Evolutionary conservation across 768 basidiomycete genomes (phyloP), one percentile per base, ranked within the genome.

Genomic region (Kwoniella sp.): DNA sequence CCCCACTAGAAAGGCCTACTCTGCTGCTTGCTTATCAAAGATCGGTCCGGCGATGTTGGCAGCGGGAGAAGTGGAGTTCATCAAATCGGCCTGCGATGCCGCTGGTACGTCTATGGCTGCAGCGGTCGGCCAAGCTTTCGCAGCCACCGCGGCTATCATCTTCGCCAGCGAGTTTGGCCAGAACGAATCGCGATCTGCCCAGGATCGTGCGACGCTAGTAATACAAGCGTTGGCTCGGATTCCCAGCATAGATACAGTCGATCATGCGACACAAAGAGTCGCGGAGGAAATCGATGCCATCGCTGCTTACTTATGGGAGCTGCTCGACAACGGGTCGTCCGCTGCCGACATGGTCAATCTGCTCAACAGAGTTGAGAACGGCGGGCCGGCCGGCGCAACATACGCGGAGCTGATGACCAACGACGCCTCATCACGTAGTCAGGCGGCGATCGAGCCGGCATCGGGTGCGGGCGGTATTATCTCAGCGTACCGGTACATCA

Each of bases 11-110:
- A 81, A 78, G 53, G 81, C 84, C 48, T 85, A 81, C 54, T 86
- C 86, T 0, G 77, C 81, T 55, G 80, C 82, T 3, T 82, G 83
- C 1, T 85, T 93, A 57, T 77, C 73, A 17, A 75, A 79, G 7
- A 84, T 87, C 51, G 83, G 84, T 0, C 84, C 87, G 0, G 78
- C 82, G 4, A 82, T 86, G 57, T 71, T 90, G 17, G 34, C 60
- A 0, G 44, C 49, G n/a, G 36, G 37, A 14, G 17, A 50, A 9
- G 23, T 46, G 31, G 47, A 47, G 22, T 50, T 80, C 2, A 88
- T 88, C 63, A 73, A 73, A 38, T 78, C 74, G 10, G 83, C 88
- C 46, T 89, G 88, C 71, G 79, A 79, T 38, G 59, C 59, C 22
- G 48, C 54, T 10, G 34, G 25, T 2, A 27, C 46, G 5, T 4